Percentiles rank a stretch among this genome's conserved stretches.
Evolutionary conservation across 768 basidiomycete genomes (phyloP).

Genomic region (Pleurotus sapidus): DNA sequence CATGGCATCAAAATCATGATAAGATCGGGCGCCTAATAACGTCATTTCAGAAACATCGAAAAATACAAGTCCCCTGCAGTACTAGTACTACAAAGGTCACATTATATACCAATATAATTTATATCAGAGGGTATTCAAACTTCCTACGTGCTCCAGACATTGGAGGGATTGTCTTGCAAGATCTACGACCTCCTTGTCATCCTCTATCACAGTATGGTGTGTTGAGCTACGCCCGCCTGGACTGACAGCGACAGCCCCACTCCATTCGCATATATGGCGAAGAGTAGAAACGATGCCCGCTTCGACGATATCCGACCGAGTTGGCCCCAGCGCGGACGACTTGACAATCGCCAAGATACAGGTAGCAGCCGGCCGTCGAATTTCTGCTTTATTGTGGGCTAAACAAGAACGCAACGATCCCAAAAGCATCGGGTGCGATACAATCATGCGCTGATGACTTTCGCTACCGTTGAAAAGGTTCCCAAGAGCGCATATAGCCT

Average conservation of each 20-base stretch:
- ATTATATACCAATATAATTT: too few species aligned
- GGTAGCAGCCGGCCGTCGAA: slow-evolving; percentile 57
- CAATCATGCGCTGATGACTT: slow-evolving; percentile 48
- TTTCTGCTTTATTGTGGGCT: slow-evolving; percentile 54
- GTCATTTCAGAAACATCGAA: too few species aligned
- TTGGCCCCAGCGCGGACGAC: slow-evolving; percentile 25
- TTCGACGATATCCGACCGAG: slow-evolving; percentile 17
- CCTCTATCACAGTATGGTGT: slow-evolving; percentile 43
- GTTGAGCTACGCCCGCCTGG: slow-evolving; percentile 12
- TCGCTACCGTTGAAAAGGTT: slow-evolving; percentile 65
- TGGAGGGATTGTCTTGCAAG: slow-evolving; percentile 56
- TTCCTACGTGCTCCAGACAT: slow-evolving; percentile 38
- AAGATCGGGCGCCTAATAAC: too few species aligned
- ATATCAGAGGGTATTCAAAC: not conserved
- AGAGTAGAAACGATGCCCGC: slow-evolving; percentile 33
- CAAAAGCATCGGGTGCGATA: slow-evolving; percentile 51
- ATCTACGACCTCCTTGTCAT: slow-evolving; percentile 58
- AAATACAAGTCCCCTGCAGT: too few species aligned
- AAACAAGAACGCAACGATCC: slow-evolving; percentile 53
- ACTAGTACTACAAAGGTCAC: too few species aligned
- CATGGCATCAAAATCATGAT: too few species aligned
- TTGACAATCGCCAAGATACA: slow-evolving; percentile 58
- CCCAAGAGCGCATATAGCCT: slow-evolving; percentile 59
- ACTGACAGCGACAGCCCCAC: slow-evolving; percentile 19
- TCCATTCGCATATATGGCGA: slow-evolving; percentile 39